A percentile compares a stretch with the other conserved stretches of the same genome.
Conservation (phyloP, 176 grass and related monocot genomes). For the Tillandsia fasciculata region DNA sequence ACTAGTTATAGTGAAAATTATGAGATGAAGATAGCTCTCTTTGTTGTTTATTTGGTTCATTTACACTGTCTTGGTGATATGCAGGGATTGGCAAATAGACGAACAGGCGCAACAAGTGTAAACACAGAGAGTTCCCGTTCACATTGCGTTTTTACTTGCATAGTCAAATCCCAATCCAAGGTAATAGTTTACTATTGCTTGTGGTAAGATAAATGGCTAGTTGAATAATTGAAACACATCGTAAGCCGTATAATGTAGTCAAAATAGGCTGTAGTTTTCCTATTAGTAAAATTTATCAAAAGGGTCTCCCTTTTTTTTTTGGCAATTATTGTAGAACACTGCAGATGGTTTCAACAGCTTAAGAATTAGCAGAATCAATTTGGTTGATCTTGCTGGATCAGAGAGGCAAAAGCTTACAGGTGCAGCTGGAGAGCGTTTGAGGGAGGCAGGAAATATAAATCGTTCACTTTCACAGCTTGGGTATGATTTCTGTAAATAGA, state of each 20-base stretch:
- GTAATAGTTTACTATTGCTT: constrained; percentile 24
- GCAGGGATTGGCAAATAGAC: constrained; percentile 80
- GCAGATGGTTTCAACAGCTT: constrained; percentile 64
- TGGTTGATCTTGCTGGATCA: constrained; percentile 97
- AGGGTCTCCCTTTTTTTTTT: not conserved
- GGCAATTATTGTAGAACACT: constrained; percentile 34
- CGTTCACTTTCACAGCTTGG: constrained; percentile 94
- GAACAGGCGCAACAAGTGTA: constrained; percentile 72
- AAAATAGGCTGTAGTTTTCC: too few relatives aligned
- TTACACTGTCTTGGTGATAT: constrained; percentile 9
- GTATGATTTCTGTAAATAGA: constrained; percentile 34
- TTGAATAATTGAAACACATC: not conserved
- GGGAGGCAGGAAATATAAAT: constrained; percentile 98
- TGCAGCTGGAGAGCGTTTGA: constrained; percentile 73
- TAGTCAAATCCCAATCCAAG: constrained; percentile 80
- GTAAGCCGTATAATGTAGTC: not conserved
- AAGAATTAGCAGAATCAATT: constrained; percentile 85
- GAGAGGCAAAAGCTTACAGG: constrained; percentile 85
- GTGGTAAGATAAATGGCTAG: not conserved
- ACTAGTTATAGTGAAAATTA: not conserved
- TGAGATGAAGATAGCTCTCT: too few relatives aligned
- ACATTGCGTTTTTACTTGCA: constrained; percentile 94
- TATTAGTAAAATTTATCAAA: not conserved
- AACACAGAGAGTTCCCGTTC: constrained; percentile 94
- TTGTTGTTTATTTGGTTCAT: not conserved